Conservation (phyloP, 495 filamentous ascomycete species). For the Amorphotheca resinae region DNA sequence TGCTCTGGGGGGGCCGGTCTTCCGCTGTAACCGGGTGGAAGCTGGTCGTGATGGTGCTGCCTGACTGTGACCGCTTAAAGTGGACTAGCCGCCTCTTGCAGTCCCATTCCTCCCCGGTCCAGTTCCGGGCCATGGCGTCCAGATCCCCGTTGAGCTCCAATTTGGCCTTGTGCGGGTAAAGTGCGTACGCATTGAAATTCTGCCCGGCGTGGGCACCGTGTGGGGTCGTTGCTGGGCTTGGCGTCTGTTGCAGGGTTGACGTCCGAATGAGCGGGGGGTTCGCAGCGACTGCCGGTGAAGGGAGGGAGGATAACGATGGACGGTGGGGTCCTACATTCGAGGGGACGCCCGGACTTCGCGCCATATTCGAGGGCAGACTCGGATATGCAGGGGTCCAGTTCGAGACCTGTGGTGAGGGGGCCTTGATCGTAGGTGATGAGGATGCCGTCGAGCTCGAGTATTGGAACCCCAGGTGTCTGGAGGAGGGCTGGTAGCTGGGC, state of each 20-base stretch:
- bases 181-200: constrained; percentile 65
- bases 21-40: constrained; percentile 61
- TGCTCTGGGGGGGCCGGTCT: constrained; percentile 60
- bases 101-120: constrained; percentile 68
- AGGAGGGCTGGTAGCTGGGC: constrained; percentile 22
- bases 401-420: constrained; percentile 35
- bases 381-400: constrained; percentile 31
- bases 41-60: constrained; percentile 55
- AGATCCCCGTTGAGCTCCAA: constrained; percentile 80
- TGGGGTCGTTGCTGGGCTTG: constrained; percentile 31
- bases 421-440: constrained; percentile 24
- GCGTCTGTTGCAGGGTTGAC: constrained; percentile 58
- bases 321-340: constrained; percentile 31
- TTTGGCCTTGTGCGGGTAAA: constrained; percentile 77
- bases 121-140: constrained; percentile 61
- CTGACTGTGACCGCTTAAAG: constrained; percentile 69
- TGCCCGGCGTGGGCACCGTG: constrained; percentile 24
- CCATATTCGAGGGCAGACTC: constrained; percentile 26
- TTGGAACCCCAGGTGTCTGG: constrained; percentile 26
- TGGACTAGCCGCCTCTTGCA: constrained; percentile 70
- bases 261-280: constrained; percentile 72
- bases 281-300: constrained; percentile 16
- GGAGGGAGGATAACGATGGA: constrained; percentile 25
- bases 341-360: constrained; percentile 27
- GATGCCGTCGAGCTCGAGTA: constrained; percentile 34